A percentile compares a stretch with the other conserved stretches of the same genome.
Conservation (phyloP, 2,329 filamentous ascomycete species). For the Fonsecaea multimorphosa region DNA sequence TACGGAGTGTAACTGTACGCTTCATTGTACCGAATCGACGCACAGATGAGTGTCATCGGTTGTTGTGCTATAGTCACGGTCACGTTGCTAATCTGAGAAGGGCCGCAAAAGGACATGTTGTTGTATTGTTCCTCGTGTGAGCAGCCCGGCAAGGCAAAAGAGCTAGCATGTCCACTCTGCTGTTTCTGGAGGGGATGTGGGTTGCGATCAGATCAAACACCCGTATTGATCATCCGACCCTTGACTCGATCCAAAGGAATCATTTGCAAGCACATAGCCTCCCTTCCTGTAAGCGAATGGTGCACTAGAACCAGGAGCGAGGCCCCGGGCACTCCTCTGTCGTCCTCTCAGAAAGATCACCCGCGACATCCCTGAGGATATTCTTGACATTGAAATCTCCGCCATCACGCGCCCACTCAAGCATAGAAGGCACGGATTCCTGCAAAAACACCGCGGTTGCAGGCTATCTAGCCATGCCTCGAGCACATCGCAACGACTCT, state of each 20-base stretch:
- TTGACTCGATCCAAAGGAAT: neutral
- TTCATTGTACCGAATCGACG: neutral
- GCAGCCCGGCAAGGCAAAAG: neutral
- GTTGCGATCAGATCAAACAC: neutral
- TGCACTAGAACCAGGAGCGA: neutral
- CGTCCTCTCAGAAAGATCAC: neutral
- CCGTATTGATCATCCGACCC: neutral
- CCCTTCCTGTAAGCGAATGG: neutral
- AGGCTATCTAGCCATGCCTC: neutral
- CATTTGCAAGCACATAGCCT: neutral
- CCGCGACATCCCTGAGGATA: neutral
- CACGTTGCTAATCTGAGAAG: neutral
- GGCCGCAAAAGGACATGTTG: neutral
- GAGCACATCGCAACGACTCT: neutral
- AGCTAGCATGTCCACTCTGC: neutral
- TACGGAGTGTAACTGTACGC: slow-evolving; percentile 28
- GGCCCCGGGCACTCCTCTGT: neutral
- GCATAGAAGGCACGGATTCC: neutral
- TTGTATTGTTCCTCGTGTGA: neutral
- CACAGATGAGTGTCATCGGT: neutral
- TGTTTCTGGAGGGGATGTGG: neutral
- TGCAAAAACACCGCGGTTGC: neutral
- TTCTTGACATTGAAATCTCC: neutral
- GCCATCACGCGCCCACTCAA: neutral
- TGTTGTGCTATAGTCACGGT: neutral